phyloP scores from a whole-genome alignment of 129 eudicot genomes.

The Smallanthus sonchifolius region DNA sequence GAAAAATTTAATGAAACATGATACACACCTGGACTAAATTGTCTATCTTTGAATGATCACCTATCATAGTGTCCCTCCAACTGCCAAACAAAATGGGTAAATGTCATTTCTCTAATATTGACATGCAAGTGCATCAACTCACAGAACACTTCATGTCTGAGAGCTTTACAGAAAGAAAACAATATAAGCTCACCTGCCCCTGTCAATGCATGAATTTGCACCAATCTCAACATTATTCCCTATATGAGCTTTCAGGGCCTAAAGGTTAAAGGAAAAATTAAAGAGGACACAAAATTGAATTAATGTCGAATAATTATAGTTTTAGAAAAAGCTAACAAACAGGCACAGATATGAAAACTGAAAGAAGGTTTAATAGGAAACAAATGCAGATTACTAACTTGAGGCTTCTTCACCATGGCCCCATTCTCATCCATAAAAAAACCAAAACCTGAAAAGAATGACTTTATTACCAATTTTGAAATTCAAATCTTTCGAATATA shows the following conservation, averaged over 20 bases:
- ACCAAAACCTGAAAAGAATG: slow-evolving; percentile 65
- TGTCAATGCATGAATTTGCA: slow-evolving; percentile 90
- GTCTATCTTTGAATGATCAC: slow-evolving; percentile 85
- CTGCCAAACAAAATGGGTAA: slow-evolving; percentile 39
- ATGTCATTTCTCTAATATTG: neutral
- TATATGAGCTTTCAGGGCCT: slow-evolving; percentile 58
- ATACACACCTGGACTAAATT: slow-evolving; percentile 77
- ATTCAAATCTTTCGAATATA: neutral
- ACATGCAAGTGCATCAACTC: neutral
- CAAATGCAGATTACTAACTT: slow-evolving; percentile 36
- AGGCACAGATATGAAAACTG: neutral
- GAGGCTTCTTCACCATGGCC: slow-evolving; percentile 84
- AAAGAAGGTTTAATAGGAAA: neutral
- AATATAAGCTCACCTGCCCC: slow-evolving; percentile 73
- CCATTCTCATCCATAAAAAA: slow-evolving; percentile 68
- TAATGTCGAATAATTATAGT: neutral
- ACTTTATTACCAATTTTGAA: neutral
- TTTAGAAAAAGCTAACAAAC: neutral
- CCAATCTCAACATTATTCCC: slow-evolving; percentile 93
- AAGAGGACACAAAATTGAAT: neutral
- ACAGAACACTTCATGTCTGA: neutral
- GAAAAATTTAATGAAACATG: neutral
- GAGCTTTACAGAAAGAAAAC: slow-evolving; percentile 8
- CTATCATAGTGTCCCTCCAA: slow-evolving; percentile 90
- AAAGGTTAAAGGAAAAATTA: slow-evolving; percentile 7